Evolutionary conservation across 2,329 filamentous ascomycete species (phyloP).

Genomic region (Elsinoe batatas): DNA sequence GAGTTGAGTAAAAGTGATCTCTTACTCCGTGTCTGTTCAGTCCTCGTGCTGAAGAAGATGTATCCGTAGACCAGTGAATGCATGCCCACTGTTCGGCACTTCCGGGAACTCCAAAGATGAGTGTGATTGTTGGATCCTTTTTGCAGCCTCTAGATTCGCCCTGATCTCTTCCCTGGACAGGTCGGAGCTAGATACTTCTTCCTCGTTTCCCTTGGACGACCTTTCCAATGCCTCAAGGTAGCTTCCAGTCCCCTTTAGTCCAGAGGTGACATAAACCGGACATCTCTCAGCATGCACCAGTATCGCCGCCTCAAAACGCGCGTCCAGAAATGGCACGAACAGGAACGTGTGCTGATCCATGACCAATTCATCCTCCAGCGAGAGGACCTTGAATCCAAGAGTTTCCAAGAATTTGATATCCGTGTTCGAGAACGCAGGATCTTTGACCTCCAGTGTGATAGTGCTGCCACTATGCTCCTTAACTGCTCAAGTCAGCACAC

Average conservation of each 20-base stretch:
- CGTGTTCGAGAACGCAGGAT: conserved; percentile 23
- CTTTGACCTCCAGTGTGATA: conserved; percentile 20
- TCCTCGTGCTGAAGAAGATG: neutral
- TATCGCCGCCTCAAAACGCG: conserved; percentile 11
- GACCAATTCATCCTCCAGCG: conserved; percentile 13
- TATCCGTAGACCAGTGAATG: neutral
- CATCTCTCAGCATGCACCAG: conserved; percentile 3
- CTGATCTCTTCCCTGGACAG: neutral
- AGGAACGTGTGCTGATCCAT: conserved; percentile 10
- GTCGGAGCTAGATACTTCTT: no score
- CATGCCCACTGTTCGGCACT: neutral
- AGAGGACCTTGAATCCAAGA: conserved; percentile 16
- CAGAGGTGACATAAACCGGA: conserved; percentile 14
- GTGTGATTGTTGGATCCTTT: conserved; percentile 6
- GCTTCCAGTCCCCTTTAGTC: conserved; percentile 1
- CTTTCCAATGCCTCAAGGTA: no score
- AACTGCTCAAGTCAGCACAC: neutral
- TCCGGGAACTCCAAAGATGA: conserved; percentile 7
- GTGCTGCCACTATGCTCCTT: neutral
- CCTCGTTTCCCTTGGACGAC: no score
- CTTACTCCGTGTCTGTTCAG: no score
- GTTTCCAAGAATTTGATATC: conserved; percentile 22
- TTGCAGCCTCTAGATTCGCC: neutral
- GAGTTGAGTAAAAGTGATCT: neutral
- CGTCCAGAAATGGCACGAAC: conserved; percentile 15